Conservation (phyloP, 148 eudicot species). For the Salicornia ramosissima region DNA sequence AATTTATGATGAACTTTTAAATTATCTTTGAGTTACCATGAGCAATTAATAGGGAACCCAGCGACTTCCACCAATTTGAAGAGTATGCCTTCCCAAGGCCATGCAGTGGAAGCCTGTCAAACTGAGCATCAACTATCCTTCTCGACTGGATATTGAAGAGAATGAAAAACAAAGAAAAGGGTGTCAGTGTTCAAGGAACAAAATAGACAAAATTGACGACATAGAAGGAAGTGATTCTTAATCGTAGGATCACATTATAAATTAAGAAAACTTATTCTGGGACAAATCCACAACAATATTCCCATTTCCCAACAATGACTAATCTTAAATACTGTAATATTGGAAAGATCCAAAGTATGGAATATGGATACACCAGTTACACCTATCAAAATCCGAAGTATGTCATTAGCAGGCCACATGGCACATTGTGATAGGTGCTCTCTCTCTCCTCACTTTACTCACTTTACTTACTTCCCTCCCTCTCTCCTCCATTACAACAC, state of each 20-base stretch:
- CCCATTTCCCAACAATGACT: too few relatives aligned
- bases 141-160: slow-evolving; percentile 39
- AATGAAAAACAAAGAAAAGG: neutral
- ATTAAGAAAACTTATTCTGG: too few relatives aligned
- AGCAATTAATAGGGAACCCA: slow-evolving; percentile 58
- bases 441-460: too few relatives aligned
- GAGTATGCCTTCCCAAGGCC: slow-evolving; percentile 77
- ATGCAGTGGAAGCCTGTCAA: slow-evolving; percentile 73
- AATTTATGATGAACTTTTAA: neutral
- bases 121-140: slow-evolving; percentile 57
- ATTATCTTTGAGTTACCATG: slow-evolving; percentile 38
- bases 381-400: too few relatives aligned
- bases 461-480: too few relatives aligned
- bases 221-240: neutral
- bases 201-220: neutral
- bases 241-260: neutral
- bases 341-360: too few relatives aligned
- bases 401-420: too few relatives aligned
- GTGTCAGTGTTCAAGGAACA: slow-evolving; percentile 10
- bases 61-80: slow-evolving; percentile 81
- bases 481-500: too few relatives aligned
- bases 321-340: too few relatives aligned
- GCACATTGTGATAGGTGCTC: too few relatives aligned
- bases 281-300: too few relatives aligned
- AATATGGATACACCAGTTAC: too few relatives aligned